Base-by-base conservation (phyloP, 805 yeast species). In the Vanderwaltozyma yarrowii region DNA sequence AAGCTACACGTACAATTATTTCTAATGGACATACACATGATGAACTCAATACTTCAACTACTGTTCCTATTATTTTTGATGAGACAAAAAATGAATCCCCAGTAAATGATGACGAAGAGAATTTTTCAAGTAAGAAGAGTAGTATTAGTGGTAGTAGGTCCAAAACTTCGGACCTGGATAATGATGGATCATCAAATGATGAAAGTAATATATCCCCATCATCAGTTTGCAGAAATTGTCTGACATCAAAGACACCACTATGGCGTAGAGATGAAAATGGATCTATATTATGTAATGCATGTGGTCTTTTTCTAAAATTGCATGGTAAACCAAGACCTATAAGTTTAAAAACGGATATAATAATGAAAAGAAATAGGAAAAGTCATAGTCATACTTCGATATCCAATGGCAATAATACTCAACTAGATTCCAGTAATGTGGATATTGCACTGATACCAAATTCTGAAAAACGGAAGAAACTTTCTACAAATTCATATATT, bases 191-290 rank as follows among this genome's bases (percentile, higher is more conserved):
- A 19, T 14, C 9, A 17, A 31, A 25, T 11, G 7, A n/a, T 11
- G n/a, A 19, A 15, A 11, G 17, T 18, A 19, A 12, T 8, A 24
- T 24, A 4, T 13, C 27, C 4, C 11, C 13, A 10, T 8, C n/a
- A 26, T 85, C 94, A 4, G 71, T 80, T 17, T 88, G 97, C 59
- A 84, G 81, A 49, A 88, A 88, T 60, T 88, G 97, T 64, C 74
- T 80, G 52, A 88, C 97, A 2, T 82, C 86, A 41, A 88, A 92
- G 2, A 88, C 97, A 2, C 96, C 97, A 1, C 66, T 88, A 21
- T 88, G 96, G 96, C 73, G 96, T 61, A 70, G 96, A 45, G 96
- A 88, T 61, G 96, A 87, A 52, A 75, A 83, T 10, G 94, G 94
- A 13, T 80, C 79, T 50, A 94, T 88, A 25, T 69, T 88, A 34